Base-by-base conservation (phyloP, 805 yeast genomes). In the Ogataea ramenticola region DNA sequence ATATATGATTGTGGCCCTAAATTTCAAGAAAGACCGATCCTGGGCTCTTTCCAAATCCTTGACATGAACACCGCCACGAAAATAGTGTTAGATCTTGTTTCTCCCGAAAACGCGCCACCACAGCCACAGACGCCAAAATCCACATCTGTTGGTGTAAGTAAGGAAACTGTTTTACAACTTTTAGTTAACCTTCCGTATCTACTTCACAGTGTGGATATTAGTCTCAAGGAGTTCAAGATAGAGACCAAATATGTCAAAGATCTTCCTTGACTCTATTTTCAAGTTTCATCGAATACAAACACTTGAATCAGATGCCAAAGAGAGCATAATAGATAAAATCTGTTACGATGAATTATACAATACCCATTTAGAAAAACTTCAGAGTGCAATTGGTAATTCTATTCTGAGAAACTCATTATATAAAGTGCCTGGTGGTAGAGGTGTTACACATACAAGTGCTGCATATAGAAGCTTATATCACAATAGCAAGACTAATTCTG, bases 181-280 rank as follows among this genome's bases (percentile, higher is more conserved):
- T n/a, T n/a, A n/a, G n/a, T n/a, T n/a, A n/a, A 41, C 15, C 10
- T 6, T 24, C 27, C 27, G 27, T 24, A 6, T 24, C 27, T 10
- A 24, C 27, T 24, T n/a, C n/a, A n/a, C n/a, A n/a, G n/a, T n/a
- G n/a, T n/a, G n/a, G n/a, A n/a, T n/a, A n/a, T n/a, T n/a, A n/a
- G n/a, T n/a, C n/a, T n/a, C n/a, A n/a, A n/a, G n/a, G n/a, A n/a
- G n/a, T n/a, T n/a, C n/a, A n/a, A n/a, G n/a, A n/a, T n/a, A n/a
- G n/a, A n/a, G 31, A 7, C 27, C 27, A 24, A 34, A 19, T 3
- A 61, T 62, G 65, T 62, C 65, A 1, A 53, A 54, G 36, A 49
- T 60, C 4, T 54, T 62, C 34, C 41, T 62, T 11, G 52, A 56
- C 33, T 53, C 54, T 26, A 51, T 44, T 24, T 62, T 54, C 48